These are phyloP conservation scores for Rubia occidens DNA, from an alignment of 305 asterid genomes.

Conservation along the genomic window DNA sequence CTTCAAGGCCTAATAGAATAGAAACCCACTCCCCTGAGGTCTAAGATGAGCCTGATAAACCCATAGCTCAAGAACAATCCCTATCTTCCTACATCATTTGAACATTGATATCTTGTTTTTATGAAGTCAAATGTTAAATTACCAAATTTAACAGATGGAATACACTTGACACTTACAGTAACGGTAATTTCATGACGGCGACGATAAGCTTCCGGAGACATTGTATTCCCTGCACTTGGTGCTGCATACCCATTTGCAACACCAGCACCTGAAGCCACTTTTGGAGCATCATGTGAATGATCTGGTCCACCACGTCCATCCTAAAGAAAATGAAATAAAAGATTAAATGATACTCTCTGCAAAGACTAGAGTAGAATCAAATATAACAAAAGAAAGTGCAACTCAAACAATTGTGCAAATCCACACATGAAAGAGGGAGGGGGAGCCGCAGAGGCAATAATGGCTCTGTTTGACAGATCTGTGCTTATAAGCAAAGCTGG, in stretches of 20 bases:
- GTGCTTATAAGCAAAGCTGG: no score
- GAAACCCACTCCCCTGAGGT: neutral
- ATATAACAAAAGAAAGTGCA: neutral
- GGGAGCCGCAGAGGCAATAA: neutral
- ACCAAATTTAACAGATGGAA: constrained; percentile 5
- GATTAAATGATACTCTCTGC: neutral
- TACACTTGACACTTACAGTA: constrained; percentile 40
- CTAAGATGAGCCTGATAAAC: neutral
- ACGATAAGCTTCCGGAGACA: constrained; percentile 67
- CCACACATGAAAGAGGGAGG: neutral
- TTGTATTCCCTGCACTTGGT: constrained; percentile 33
- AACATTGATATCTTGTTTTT: neutral
- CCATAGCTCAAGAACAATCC: neutral
- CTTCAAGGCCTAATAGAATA: neutral
- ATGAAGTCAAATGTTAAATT: neutral
- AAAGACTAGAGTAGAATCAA: neutral
- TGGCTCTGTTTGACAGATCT: no score
- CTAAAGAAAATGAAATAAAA: constrained; percentile 22
- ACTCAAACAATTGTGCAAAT: no score
- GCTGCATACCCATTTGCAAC: constrained; percentile 30
- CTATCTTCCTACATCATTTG: neutral
- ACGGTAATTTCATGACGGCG: constrained; percentile 80
- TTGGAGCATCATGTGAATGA: constrained; percentile 31
- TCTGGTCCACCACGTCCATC: constrained; percentile 36
- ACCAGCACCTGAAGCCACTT: constrained; percentile 30